Conservation (phyloP, 345 rosid species). For the Brassica nigra region DNA sequence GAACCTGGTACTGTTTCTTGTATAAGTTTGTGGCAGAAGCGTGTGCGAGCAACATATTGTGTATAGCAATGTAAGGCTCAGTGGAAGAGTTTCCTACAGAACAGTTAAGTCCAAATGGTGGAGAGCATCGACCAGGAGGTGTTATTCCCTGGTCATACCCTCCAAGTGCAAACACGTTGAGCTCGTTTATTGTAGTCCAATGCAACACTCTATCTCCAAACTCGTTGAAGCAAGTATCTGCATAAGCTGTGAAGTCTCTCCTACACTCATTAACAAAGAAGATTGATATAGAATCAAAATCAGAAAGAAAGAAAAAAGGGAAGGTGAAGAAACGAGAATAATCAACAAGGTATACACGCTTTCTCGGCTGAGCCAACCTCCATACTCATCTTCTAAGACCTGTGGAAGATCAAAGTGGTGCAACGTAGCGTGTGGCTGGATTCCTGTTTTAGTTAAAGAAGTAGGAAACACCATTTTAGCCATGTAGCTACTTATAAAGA, state of each 20-base stretch:
- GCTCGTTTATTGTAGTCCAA: conserved; percentile 85
- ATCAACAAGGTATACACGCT: conserved; percentile 47
- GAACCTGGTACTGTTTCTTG: conserved; percentile 75
- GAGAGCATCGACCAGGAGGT: conserved; percentile 85
- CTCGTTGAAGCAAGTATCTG: conserved; percentile 48
- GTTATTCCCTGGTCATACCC: conserved; percentile 80
- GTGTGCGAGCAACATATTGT: conserved; percentile 69
- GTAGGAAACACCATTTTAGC: neutral
- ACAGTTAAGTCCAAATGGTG: conserved; percentile 60
- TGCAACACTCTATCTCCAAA: conserved; percentile 88
- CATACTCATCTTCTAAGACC: conserved; percentile 69
- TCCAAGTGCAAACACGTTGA: conserved; percentile 67
- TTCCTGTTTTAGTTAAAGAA: conserved; percentile 44
- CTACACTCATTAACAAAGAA: conserved; percentile 41
- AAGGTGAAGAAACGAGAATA: neutral
- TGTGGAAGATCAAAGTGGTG: conserved; percentile 65
- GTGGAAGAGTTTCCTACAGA: conserved; percentile 67
- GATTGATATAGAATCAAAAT: neutral
- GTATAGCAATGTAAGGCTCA: conserved; percentile 82
- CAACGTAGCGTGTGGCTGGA: conserved; percentile 64
- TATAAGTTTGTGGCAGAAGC: conserved; percentile 63
- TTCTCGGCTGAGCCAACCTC: conserved; percentile 61
- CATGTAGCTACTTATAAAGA: neutral
- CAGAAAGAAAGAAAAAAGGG: neutral
- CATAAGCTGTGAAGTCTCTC: conserved; percentile 61